phyloP scores from a whole-genome alignment of 1,284 basidiomycete species.

The Puccinia triticina region DNA sequence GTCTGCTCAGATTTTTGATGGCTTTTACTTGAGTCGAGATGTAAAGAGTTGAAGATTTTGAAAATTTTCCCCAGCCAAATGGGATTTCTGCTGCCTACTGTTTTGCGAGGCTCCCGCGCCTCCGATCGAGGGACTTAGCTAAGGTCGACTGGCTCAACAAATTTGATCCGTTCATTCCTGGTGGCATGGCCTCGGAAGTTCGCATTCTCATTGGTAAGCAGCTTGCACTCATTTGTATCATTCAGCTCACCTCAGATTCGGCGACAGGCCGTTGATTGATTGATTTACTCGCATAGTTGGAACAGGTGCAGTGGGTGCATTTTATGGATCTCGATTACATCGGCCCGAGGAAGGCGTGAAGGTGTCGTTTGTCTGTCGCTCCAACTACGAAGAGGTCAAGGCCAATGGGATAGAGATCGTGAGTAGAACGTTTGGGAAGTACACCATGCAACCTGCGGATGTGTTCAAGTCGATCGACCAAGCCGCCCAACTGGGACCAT shows the following conservation, averaged over 20 bases:
- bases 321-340: slow-evolving; percentile 62
- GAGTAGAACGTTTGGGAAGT: slow-evolving; percentile 62
- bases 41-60: too few relatives aligned
- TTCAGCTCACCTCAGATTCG: too few relatives aligned
- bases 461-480: slow-evolving; percentile 60
- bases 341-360: slow-evolving; percentile 54
- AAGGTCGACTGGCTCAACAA: too few relatives aligned
- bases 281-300: slow-evolving; percentile 56
- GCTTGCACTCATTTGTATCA: too few relatives aligned
- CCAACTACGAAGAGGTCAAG: slow-evolving; percentile 62
- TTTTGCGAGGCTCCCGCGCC: too few relatives aligned
- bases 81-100: too few relatives aligned
- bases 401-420: slow-evolving; percentile 59
- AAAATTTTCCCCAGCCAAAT: too few relatives aligned
- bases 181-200: not conserved
- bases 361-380: slow-evolving; percentile 63
- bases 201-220: not conserved
- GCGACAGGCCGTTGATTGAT: not conserved
- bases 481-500: slow-evolving; percentile 50
- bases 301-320: slow-evolving; percentile 63
- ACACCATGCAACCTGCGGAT: slow-evolving; percentile 60
- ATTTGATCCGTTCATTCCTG: too few relatives aligned
- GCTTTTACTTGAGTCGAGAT: too few relatives aligned
- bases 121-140: too few relatives aligned
- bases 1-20: too few relatives aligned